Evolutionary conservation across 495 filamentous ascomycete species (phyloP).

Genomic region (Neurospora hispaniola): DNA sequence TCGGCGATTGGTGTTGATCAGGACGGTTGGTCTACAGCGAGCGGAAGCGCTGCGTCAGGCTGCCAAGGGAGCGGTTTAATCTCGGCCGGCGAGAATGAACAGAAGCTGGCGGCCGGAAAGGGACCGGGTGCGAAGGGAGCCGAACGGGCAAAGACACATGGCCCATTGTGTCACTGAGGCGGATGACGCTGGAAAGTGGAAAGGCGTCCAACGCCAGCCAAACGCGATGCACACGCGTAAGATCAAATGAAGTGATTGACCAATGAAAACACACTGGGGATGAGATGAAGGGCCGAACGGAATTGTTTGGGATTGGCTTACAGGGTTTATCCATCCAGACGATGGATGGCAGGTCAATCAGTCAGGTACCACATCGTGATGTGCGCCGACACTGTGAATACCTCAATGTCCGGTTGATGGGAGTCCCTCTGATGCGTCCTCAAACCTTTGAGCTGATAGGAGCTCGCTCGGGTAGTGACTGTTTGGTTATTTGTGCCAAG

Average conservation of each 20-base stretch:
- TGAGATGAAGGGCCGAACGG: background rate
- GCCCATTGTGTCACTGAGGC: background rate
- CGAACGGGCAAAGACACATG: background rate
- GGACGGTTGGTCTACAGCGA: background rate
- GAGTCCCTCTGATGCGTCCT: background rate
- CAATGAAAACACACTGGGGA: slow-evolving; percentile 3
- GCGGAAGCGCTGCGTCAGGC: background rate
- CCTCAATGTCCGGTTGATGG: background rate
- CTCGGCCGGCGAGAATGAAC: background rate
- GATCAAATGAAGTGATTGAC: slow-evolving; percentile 10
- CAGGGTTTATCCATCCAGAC: background rate
- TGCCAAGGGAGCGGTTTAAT: background rate
- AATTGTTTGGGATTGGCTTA: slow-evolving; percentile 2
- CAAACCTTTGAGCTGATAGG: background rate
- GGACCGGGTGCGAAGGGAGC: background rate
- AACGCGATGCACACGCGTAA: slow-evolving; percentile 16
- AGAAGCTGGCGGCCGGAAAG: background rate
- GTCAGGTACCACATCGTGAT: background rate
- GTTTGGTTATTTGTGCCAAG: background rate
- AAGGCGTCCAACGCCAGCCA: slow-evolving; percentile 14
- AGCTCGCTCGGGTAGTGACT: background rate
- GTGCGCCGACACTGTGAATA: background rate
- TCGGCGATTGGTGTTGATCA: background rate
- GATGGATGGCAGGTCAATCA: background rate
- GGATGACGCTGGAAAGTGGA: background rate